Base-by-base conservation (phyloP, 2,329 filamentous ascomycete genomes). In the Penicillium sp. region DNA sequence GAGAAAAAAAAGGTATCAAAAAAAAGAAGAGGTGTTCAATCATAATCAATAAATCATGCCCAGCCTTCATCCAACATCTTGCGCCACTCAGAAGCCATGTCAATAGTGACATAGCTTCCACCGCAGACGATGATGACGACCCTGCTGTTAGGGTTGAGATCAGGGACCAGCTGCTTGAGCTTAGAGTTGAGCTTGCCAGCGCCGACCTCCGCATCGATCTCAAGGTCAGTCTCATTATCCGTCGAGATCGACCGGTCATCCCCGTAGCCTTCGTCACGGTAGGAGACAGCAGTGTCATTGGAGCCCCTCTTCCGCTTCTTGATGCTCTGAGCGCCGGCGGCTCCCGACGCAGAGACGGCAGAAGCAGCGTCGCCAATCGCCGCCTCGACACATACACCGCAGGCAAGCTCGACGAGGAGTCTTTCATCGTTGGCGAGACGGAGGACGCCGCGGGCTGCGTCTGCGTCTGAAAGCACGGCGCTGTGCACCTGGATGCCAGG, bases 81-180 rank as follows among this genome's bases (percentile, higher is more conserved):
- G 58, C 78, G 76, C 70, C 87, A 91, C 53, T 75, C 77, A 48
- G 79, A 76, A 48, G 91, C 74, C 66, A 86, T 81, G 34, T 83
- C 80, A 55, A 88, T 70, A 2, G 82, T 84, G 34, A 90, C 82
- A 68, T 85, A 85, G 21, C 82, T 86, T 4, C 89, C 89, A 42
- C 93, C 93, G 67, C 93, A 97, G 6, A 97, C 85, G 22, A 96
- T 80, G 49, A 97, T 78, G 1, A 97, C 91, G 5, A 97, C 83
- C 60, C 89, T 90, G 69, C 85, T 88, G 53, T 82, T 76, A 0
- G 79, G 77, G 73, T 81, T 86, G 58, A 90, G 81, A 32, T 81
- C 81, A 31, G 87, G 83, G 0, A 92, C 75, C 9, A 84, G 75
- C 62, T 80, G 78, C 66, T 86, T 81, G 65, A 95, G 68, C 39